Evolutionary conservation across 192 early-diverging fungal genomes (phyloP).

Genomic region (Linnemannia schmuckeri): DNA sequence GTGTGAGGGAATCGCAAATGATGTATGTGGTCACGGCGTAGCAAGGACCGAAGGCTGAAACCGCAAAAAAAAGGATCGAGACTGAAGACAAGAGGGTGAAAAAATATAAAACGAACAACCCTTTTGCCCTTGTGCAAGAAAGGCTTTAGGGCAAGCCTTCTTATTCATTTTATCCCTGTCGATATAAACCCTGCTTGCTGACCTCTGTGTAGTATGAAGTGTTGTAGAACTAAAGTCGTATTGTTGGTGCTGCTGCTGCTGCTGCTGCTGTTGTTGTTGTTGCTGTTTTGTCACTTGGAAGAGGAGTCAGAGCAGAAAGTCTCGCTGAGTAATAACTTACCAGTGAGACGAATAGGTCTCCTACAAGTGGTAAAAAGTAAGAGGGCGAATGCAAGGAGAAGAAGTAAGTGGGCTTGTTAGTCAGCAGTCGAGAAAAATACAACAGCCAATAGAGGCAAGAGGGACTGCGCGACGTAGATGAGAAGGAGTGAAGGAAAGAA

Average conservation of each 20-base stretch:
- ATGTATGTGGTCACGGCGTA: neutral
- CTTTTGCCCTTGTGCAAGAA: neutral
- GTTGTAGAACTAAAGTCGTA: neutral
- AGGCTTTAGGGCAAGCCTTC: no score
- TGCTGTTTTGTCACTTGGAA: neutral
- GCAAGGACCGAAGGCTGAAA: conserved; percentile 5
- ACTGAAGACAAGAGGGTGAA: neutral
- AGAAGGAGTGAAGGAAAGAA: neutral
- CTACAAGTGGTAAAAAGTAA: conserved; percentile 6
- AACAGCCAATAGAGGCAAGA: neutral
- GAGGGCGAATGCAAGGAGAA: neutral
- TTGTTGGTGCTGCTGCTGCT: neutral
- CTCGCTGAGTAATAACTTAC: conserved; percentile 32
- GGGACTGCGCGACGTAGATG: neutral
- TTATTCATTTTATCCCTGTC: no score
- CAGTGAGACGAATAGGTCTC: conserved; percentile 48
- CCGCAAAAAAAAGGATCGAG: neutral
- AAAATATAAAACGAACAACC: neutral
- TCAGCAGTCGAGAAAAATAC: neutral
- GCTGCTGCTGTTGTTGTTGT: neutral
- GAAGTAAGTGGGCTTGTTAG: neutral
- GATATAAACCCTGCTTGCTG: no score
- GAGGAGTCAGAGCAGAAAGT: neutral
- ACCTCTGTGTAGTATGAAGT: no score
- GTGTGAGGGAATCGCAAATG: neutral